Percentiles rank a stretch among this genome's conserved stretches.
phyloP scores from a whole-genome alignment of 768 basidiomycete genomes.

The Trametes punicea region DNA sequence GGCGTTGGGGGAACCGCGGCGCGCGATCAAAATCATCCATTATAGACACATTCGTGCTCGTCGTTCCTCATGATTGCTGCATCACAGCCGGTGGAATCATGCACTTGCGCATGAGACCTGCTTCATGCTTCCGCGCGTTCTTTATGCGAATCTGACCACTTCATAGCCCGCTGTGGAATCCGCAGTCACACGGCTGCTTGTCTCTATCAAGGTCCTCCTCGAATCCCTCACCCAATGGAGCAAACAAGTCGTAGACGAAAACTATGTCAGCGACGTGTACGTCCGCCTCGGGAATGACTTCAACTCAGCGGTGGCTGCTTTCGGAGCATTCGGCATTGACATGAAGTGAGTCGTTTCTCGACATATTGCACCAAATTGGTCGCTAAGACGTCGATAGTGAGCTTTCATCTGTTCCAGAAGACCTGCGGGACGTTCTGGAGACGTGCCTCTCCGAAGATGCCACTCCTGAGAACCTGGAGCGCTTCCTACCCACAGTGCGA shows the following conservation, averaged over 20 bases:
- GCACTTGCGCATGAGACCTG: no score
- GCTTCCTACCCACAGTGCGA: constrained; percentile 88
- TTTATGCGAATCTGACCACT: background rate
- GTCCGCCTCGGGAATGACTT: constrained; percentile 97
- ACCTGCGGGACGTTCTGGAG: constrained; percentile 86
- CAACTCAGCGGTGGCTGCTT: constrained; percentile 89
- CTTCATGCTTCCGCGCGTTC: no score
- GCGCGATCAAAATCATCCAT: no score
- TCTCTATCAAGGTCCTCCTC: constrained; percentile 93
- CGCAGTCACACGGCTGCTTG: constrained; percentile 86
- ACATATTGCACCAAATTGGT: background rate
- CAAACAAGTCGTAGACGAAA: constrained; percentile 63
- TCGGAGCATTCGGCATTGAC: constrained; percentile 77
- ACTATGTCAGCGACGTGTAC: constrained; percentile 92
- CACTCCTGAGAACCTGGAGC: constrained; percentile 75
- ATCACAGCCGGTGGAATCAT: no score
- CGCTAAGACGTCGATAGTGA: constrained; percentile 52
- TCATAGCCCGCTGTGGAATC: constrained; percentile 81
- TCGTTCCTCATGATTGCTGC: no score
- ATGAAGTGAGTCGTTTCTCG: constrained; percentile 71
- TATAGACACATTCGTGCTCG: no score
- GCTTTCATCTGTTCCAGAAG: constrained; percentile 81
- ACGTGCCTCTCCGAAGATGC: constrained; percentile 91
- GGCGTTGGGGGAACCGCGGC: no score
- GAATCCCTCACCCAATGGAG: constrained; percentile 89